Percentiles rank a stretch among this genome's conserved stretches.
Conservation (phyloP, 2,329 filamentous ascomycete species). For the Bipolaris oryzae region DNA sequence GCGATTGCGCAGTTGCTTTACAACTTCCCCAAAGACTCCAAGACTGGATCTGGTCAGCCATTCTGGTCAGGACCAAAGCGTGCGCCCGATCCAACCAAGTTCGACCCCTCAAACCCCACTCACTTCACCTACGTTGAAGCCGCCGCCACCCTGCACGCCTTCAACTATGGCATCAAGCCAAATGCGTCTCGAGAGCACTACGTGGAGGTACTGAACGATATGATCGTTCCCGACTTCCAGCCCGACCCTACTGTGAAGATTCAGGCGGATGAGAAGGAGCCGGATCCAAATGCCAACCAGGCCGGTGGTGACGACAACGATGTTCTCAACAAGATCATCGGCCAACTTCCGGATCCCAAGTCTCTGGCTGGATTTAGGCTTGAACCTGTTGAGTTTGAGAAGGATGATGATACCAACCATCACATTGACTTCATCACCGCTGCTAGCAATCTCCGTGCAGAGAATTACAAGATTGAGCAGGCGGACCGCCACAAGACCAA, state of each 20-base stretch:
- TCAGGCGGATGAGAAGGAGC: slow-evolving; percentile 92
- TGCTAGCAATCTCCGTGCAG: slow-evolving; percentile 91
- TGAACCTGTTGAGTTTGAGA: slow-evolving; percentile 93
- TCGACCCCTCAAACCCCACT: slow-evolving; percentile 81
- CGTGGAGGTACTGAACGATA: slow-evolving; percentile 79
- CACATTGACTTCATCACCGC: slow-evolving; percentile 99
- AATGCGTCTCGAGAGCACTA: slow-evolving; percentile 76
- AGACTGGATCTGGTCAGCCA: slow-evolving; percentile 82
- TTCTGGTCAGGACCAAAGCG: slow-evolving; percentile 99
- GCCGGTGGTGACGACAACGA: slow-evolving; percentile 71
- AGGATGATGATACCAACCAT: slow-evolving; percentile 96
- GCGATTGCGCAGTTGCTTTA: slow-evolving; percentile 92
- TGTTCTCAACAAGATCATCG: slow-evolving; percentile 75
- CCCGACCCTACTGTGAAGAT: slow-evolving; percentile 94
- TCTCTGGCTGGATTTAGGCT: slow-evolving; percentile 87
- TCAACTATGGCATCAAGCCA: slow-evolving; percentile 97
- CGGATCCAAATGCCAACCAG: slow-evolving; percentile 79
- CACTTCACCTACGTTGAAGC: slow-evolving; percentile 89
- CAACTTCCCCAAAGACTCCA: slow-evolving; percentile 96
- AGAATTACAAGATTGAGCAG: slow-evolving; percentile 95
- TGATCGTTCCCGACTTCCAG: slow-evolving; percentile 94
- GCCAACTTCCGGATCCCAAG: slow-evolving; percentile 77
- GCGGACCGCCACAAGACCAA: slow-evolving; percentile 98
- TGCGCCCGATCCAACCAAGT: slow-evolving; percentile 88
- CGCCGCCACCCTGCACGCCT: slow-evolving; percentile 90